Conservation (phyloP, 2,329 filamentous ascomycete species). For the Aspergillus candidus region DNA sequence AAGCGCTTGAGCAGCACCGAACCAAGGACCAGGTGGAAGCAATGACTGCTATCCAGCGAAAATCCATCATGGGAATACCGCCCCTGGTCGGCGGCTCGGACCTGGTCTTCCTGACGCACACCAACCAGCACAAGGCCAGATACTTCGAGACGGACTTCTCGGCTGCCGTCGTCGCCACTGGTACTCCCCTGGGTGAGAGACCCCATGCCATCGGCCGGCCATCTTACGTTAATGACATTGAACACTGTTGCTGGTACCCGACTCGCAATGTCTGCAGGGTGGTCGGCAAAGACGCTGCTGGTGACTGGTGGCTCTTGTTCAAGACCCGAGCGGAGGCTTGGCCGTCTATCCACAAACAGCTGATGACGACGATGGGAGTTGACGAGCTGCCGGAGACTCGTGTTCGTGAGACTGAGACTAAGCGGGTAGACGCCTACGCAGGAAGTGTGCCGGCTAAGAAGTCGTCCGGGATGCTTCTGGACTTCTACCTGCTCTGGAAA, state of each 20-base stretch:
- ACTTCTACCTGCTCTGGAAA: background rate
- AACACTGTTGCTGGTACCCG: conserved; percentile 1
- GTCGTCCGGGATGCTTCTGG: background rate
- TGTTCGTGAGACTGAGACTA: no score
- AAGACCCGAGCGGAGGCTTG: conserved; percentile 17
- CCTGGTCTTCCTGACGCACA: conserved; percentile 30
- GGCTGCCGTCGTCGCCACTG: conserved; percentile 13
- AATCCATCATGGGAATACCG: conserved; percentile 8
- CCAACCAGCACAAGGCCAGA: conserved; percentile 38
- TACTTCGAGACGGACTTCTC: conserved; percentile 38
- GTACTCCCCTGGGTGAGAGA: background rate
- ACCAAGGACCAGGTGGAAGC: conserved; percentile 16
- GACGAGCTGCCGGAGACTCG: background rate
- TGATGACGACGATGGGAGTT: conserved; percentile 1
- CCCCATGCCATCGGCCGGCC: conserved; percentile 7
- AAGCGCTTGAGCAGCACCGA: conserved; percentile 14
- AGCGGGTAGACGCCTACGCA: background rate
- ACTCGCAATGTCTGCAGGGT: conserved; percentile 16
- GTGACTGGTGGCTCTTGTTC: conserved; percentile 28
- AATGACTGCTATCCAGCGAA: conserved; percentile 6
- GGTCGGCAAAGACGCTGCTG: conserved; percentile 28
- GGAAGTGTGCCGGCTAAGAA: background rate
- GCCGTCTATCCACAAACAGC: conserved; percentile 15
- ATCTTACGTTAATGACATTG: conserved; percentile 8
- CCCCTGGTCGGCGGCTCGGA: conserved; percentile 29